Conservation (phyloP, 2,329 filamentous ascomycete genomes). For the Colletotrichum sp. region DNA sequence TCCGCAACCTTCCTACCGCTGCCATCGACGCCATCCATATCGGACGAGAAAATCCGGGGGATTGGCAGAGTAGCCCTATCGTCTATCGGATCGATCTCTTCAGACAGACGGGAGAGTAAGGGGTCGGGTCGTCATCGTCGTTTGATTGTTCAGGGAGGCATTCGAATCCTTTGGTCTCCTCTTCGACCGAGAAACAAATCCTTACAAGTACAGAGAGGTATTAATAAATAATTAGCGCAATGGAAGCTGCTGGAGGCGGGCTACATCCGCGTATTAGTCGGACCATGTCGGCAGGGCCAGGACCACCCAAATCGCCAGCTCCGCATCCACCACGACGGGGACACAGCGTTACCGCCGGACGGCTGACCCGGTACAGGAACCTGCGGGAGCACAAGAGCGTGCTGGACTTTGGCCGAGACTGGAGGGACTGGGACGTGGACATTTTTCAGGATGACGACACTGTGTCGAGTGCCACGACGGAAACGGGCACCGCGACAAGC, state of each 20-base stretch:
- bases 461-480: slow-evolving; percentile 20
- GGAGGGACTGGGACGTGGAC: slow-evolving; percentile 20
- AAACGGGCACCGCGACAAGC: slow-evolving; percentile 19
- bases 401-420: slow-evolving; percentile 18
- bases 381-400: slow-evolving; percentile 17
- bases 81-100: not conserved
- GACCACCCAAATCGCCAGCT: slow-evolving; percentile 16
- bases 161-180: not conserved
- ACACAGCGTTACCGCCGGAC: slow-evolving; percentile 10
- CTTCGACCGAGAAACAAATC: not conserved
- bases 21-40: not conserved
- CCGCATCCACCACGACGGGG: slow-evolving; percentile 17
- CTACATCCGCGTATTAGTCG: slow-evolving; percentile 3
- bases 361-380: slow-evolving; percentile 12
- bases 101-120: not conserved
- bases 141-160: not conserved
- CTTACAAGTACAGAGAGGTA: not conserved
- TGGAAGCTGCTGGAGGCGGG: slow-evolving; percentile 1
- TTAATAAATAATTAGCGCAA: not conserved
- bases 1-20: not conserved
- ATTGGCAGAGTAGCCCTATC: not conserved
- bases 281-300: slow-evolving; percentile 19
- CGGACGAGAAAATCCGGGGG: slow-evolving; percentile 7
- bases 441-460: slow-evolving; percentile 18
- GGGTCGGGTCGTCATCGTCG: not conserved